Conservation (phyloP, 2,329 filamentous ascomycete genomes). For the Xylariaceae sp. region DNA sequence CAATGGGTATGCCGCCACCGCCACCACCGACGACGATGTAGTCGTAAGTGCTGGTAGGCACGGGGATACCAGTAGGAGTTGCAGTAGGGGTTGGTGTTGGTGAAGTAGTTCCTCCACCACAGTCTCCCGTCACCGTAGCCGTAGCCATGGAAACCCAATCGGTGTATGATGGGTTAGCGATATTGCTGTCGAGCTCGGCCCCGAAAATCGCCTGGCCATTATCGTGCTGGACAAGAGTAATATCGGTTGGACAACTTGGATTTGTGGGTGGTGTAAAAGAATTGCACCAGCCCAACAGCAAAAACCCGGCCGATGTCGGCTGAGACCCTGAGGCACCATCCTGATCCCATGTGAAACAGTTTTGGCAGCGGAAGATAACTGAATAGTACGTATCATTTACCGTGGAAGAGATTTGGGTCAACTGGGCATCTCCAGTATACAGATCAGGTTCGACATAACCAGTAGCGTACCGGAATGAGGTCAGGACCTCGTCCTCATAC, state of each 20-base stretch:
- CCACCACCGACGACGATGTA: conserved; percentile 58
- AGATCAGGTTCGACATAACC: conserved; percentile 54
- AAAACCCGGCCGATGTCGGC: conserved; percentile 39
- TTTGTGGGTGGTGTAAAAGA: conserved; percentile 40
- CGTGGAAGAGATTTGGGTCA: conserved; percentile 54
- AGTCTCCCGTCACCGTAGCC: conserved; percentile 34
- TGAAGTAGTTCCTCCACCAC: conserved; percentile 28
- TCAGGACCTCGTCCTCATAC: conserved; percentile 46
- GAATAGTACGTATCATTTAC: conserved; percentile 55
- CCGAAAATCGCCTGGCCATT: conserved; percentile 52
- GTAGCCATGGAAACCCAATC: conserved; percentile 42
- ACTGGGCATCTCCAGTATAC: conserved; percentile 56
- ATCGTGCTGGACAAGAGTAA: conserved; percentile 49
- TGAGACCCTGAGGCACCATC: conserved; percentile 39
- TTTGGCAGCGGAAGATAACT: conserved; percentile 59
- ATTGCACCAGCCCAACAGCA: conserved; percentile 53
- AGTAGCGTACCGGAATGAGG: conserved; percentile 51
- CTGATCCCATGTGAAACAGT: conserved; percentile 50
- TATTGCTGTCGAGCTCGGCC: conserved; percentile 34
- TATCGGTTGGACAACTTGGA: conserved; percentile 38
- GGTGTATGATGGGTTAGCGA: conserved; percentile 38
- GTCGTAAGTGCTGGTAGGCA: conserved; percentile 45
- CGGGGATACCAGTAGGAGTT: conserved; percentile 33
- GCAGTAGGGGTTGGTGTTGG: conserved; percentile 26
- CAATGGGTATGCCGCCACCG: conserved; percentile 53